Evolutionary conservation across 2,329 filamentous ascomycete genomes (phyloP).

Genomic region (Ceratocystis papillata): DNA sequence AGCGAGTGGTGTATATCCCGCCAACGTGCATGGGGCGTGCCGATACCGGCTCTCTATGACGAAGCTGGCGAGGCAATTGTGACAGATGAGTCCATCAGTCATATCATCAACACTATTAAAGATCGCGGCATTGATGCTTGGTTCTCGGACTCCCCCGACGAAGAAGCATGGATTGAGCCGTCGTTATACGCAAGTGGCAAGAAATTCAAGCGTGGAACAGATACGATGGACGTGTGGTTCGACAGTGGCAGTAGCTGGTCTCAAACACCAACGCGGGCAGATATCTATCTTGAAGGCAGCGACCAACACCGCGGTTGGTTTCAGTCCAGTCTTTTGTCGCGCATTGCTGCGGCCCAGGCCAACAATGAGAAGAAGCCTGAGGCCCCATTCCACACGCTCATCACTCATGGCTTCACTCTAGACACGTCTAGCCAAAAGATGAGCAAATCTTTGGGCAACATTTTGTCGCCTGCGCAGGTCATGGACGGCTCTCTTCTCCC

Average conservation of each 20-base stretch:
- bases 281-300: constrained; percentile 86
- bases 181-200: constrained; percentile 42
- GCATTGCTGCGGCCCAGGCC: constrained; percentile 45
- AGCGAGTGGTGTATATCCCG: constrained; percentile 98
- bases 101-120: constrained; percentile 71
- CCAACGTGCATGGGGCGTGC: constrained; percentile 91
- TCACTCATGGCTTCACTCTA: constrained; percentile 91
- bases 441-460: constrained; percentile 94
- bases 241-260: constrained; percentile 95
- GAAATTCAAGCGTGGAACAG: constrained; percentile 62
- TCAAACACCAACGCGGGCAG: constrained; percentile 47
- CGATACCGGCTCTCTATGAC: constrained; percentile 82
- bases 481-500: constrained; percentile 73
- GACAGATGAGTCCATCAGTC: constrained; percentile 64
- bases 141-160: constrained; percentile 75
- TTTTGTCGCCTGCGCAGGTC: constrained; percentile 68
- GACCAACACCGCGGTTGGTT: constrained; percentile 99
- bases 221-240: constrained; percentile 99
- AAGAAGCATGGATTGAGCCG: constrained; percentile 64
- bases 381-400: constrained; percentile 74
- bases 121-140: constrained; percentile 78
- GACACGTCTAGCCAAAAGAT: constrained; percentile 91
- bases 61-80: constrained; percentile 64
- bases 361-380: constrained; percentile 25
- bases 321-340: constrained; percentile 85